phyloP scores from a whole-genome alignment of 148 eudicot genomes.

The Talinum fruticosum region DNA sequence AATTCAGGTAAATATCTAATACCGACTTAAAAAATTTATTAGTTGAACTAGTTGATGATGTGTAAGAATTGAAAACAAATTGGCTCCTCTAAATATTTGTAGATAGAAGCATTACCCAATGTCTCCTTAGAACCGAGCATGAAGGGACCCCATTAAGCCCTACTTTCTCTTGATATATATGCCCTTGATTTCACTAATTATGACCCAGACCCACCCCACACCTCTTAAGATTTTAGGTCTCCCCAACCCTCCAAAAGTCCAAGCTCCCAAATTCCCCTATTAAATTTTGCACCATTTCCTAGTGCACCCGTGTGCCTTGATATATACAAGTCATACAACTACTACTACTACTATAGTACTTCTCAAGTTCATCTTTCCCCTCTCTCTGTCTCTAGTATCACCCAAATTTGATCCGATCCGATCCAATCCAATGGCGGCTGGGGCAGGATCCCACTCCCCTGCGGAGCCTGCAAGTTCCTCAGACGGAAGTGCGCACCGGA shows the following conservation, averaged over 20 bases:
- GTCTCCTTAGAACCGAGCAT: conserved; percentile 65
- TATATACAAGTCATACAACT: not conserved
- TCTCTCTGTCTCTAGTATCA: not conserved
- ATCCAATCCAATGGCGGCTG: conserved; percentile 35
- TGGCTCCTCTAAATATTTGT: conserved; percentile 14
- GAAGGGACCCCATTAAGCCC: conserved; percentile 47
- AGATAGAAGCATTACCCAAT: conserved; percentile 52
- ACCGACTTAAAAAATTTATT: not conserved
- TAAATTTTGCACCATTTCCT: conserved; percentile 27
- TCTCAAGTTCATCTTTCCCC: not conserved
- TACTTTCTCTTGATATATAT: conserved; percentile 25
- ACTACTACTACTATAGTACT: not conserved
- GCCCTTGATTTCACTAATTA: conserved; percentile 17
- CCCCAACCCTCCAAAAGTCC: conserved; percentile 3
- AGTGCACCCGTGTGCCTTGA: conserved; percentile 35
- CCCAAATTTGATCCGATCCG: not conserved
- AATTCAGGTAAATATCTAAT: no score
- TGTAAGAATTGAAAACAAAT: no score
- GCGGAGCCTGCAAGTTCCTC: conserved; percentile 90
- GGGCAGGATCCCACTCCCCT: conserved; percentile 49
- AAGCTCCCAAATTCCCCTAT: conserved; percentile 9
- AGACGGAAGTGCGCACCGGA: conserved; percentile 68
- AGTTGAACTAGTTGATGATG: not conserved
- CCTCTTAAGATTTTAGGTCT: not conserved
- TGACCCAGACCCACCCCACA: conserved; percentile 31